phyloP scores from a whole-genome alignment of 2,329 filamentous ascomycete genomes.

The Cladophialophora psammophila region DNA sequence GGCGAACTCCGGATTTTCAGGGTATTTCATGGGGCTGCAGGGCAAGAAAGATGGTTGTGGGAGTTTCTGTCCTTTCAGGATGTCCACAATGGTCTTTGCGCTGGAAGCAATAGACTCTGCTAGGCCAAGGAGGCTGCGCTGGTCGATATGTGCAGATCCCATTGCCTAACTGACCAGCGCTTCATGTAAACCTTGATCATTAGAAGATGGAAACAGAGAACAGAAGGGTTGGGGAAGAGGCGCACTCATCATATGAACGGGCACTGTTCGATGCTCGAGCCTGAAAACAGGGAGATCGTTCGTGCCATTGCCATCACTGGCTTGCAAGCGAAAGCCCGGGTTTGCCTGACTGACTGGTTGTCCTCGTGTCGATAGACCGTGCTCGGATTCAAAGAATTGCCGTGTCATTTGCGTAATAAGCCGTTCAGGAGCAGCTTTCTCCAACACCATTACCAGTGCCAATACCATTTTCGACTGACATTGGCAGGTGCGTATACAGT shows the following conservation, averaged over 20 bases:
- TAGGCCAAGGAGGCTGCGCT: slow-evolving; percentile 4
- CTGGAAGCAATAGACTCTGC: slow-evolving; percentile 9
- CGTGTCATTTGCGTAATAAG: neutral
- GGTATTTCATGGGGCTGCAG: neutral
- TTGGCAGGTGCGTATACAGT: neutral
- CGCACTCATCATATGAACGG: neutral
- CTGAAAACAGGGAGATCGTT: neutral
- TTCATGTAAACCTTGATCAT: neutral
- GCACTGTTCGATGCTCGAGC: neutral
- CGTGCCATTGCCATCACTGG: neutral
- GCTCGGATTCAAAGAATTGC: neutral
- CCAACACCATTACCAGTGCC: neutral
- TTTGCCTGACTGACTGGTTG: too few species aligned
- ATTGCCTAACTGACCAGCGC: neutral
- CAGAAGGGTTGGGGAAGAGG: neutral
- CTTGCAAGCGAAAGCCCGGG: neutral
- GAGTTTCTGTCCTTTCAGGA: slow-evolving; percentile 1
- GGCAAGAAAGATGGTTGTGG: slow-evolving; percentile 7
- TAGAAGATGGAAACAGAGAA: neutral
- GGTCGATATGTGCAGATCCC: neutral
- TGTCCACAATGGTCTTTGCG: slow-evolving; percentile 9
- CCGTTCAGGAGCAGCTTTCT: neutral
- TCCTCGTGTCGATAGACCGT: neutral
- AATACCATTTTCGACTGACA: neutral
- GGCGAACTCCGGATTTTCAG: neutral